Percentiles rank a stretch among this genome's conserved stretches.
phyloP scores from a whole-genome alignment of 2,329 filamentous ascomycete genomes.

The Sporothrix curviconia region DNA sequence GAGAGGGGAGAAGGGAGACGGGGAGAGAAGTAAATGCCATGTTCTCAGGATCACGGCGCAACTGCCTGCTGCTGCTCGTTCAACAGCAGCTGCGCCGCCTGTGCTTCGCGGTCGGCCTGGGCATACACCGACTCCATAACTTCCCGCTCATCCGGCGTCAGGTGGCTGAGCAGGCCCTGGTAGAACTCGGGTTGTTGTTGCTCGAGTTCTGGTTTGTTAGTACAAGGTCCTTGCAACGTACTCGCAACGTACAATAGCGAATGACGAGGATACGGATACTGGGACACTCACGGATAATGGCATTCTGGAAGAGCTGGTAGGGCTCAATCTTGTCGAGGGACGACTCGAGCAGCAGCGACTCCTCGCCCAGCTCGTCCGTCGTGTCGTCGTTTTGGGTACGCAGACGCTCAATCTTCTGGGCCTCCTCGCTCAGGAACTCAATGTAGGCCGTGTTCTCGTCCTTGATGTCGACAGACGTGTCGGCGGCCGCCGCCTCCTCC shows the following conservation, averaged over 20 bases:
- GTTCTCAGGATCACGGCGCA: too few species aligned
- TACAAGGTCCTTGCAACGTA: slow-evolving; percentile 10
- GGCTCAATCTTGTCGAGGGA: slow-evolving; percentile 93
- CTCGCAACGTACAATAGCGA: too few species aligned
- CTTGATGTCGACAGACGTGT: slow-evolving; percentile 53
- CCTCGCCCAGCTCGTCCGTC: slow-evolving; percentile 85
- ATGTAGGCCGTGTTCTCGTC: slow-evolving; percentile 93
- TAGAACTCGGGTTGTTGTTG: slow-evolving; percentile 88
- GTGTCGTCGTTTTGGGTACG: slow-evolving; percentile 60
- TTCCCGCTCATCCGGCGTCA: slow-evolving; percentile 73
- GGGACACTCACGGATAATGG: slow-evolving; percentile 66
- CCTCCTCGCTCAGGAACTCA: slow-evolving; percentile 92
- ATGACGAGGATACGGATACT: not conserved
- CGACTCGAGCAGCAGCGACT: slow-evolving; percentile 84
- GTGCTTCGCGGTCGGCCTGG: slow-evolving; percentile 46
- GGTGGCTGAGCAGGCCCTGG: slow-evolving; percentile 66
- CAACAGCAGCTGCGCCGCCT: slow-evolving; percentile 7
- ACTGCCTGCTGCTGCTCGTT: slow-evolving; percentile 25
- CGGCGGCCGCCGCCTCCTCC: slow-evolving; percentile 38
- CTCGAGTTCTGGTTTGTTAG: slow-evolving; percentile 62
- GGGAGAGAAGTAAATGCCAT: not conserved
- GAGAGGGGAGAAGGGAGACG: not conserved
- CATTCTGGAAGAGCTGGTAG: slow-evolving; percentile 79
- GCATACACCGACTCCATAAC: slow-evolving; percentile 73
- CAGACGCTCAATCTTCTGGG: slow-evolving; percentile 72